Base-by-base conservation (phyloP, 352 stramenopile genomes). In the Plasmopara muralis region DNA sequence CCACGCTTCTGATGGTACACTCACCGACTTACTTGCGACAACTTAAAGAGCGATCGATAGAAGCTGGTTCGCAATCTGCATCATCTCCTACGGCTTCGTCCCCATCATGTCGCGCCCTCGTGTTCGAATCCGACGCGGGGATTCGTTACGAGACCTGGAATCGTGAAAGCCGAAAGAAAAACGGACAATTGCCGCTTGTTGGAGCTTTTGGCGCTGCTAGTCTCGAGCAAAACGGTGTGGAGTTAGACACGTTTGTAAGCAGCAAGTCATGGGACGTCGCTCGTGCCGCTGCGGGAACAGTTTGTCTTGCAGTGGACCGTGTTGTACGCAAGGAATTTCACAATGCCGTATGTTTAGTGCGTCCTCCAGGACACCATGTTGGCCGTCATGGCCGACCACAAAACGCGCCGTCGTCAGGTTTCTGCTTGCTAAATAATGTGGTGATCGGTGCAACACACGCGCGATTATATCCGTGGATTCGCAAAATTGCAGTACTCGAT, bases 361-460 rank as follows among this genome's bases (percentile, higher is more conserved):
- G 93, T 29, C 93, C 93, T 29, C 93, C 93, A 9, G 93, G 94
- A 10, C 94, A 98, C 62, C 93, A 98, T 65, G 93, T 89, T 30
- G 83, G 83, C 1, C 75, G 79, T 20, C 74, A 91, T 53, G 83
- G 83, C 3, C 79, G 81, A 38, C 86, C 80, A 2, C 62, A 81
- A 42, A 80, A 70, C 8, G 79, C 80, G 4, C 75, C 77, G 9
- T 92, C 83, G 13, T 91, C 76, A 55, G 97, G 97, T 8, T 99
- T 99, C 62, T 99, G 96, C 60, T 79, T 99, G 30, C 72, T 99
- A 34, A 99, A 99, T 73, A 99, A 99, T 63, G 94, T 99, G 29
- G 96, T 97, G 38, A 98, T 99, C 58, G 97, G 87, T 25, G 96
- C 95, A n/a, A 94, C 95, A 10, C 97, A 99, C 60, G 97, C 96